Percentiles rank a stretch among this genome's conserved stretches.
Conservation (phyloP, 116 monocot genomes). For the Iris pallida region DNA sequence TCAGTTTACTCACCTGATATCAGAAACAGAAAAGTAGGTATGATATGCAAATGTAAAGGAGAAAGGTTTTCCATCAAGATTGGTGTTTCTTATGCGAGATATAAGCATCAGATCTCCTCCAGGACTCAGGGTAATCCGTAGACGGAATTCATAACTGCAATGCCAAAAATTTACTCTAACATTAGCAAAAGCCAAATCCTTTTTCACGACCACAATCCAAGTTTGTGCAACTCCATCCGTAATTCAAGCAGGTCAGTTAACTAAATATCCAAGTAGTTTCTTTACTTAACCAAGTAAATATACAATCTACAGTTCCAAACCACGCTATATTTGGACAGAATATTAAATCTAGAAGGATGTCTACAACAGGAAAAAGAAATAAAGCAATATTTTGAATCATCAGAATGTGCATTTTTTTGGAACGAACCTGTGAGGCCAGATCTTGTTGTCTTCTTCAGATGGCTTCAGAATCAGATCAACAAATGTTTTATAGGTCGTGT, state of each 20-base stretch:
- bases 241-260: no score
- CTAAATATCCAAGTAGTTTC: no score
- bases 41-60: conserved; percentile 89
- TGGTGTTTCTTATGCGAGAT: conserved; percentile 87
- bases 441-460: conserved; percentile 34
- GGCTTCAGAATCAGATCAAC: conserved; percentile 42
- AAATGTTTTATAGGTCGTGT: conserved; percentile 22
- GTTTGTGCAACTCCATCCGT: no score
- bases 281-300: no score
- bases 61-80: conserved; percentile 81
- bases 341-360: no score
- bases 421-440: conserved; percentile 43
- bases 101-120: conserved; percentile 80
- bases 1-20: conserved; percentile 66
- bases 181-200: neutral
- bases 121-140: conserved; percentile 68
- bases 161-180: neutral
- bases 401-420: neutral
- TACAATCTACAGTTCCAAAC: no score
- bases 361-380: no score
- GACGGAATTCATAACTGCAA: conserved; percentile 78
- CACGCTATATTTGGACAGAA: no score
- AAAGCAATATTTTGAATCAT: no score
- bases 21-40: conserved; percentile 82
- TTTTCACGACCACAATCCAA: no score